These are phyloP conservation scores for Camelina sativa DNA, from an alignment of 345 rosid species.

Conservation along the genomic window DNA sequence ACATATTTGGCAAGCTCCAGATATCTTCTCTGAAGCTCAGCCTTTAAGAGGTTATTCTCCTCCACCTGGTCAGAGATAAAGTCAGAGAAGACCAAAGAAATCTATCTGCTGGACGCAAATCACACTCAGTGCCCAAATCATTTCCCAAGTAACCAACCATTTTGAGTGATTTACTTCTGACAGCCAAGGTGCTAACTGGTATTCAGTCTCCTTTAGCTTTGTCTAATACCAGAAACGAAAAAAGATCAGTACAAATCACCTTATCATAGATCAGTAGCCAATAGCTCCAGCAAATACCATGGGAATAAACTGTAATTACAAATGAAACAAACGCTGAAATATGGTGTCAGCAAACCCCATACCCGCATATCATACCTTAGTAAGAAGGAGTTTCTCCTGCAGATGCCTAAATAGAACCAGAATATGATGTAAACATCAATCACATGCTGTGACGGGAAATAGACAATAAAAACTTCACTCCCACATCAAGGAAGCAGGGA, in stretches of 20 bases:
- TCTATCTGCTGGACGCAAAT: slow-evolving; percentile 1
- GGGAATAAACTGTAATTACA: slow-evolving; percentile 31
- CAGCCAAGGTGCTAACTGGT: slow-evolving; percentile 82
- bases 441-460: slow-evolving; percentile 14
- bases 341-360: slow-evolving; percentile 37
- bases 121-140: background rate
- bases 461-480: slow-evolving; percentile 6
- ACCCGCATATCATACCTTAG: slow-evolving; percentile 68
- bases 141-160: slow-evolving; percentile 15
- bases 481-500: slow-evolving; percentile 28
- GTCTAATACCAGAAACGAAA: slow-evolving; percentile 57
- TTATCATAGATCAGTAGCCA: slow-evolving; percentile 32
- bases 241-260: slow-evolving; percentile 43
- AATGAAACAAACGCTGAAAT: slow-evolving; percentile 38
- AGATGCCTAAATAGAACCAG: slow-evolving; percentile 94
- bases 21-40: slow-evolving; percentile 68
- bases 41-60: slow-evolving; percentile 76
- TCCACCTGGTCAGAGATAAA: slow-evolving; percentile 57
- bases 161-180: slow-evolving; percentile 58
- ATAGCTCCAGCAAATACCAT: slow-evolving; percentile 36
- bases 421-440: slow-evolving; percentile 42
- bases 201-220: slow-evolving; percentile 85
- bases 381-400: slow-evolving; percentile 75
- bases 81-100: slow-evolving; percentile 16
- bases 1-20: slow-evolving; percentile 60